Evolutionary conservation across 2,329 filamentous ascomycete genomes (phyloP), one percentile per base, ranked within the genome.

Genomic region (Nigrograna mackinnonii): DNA sequence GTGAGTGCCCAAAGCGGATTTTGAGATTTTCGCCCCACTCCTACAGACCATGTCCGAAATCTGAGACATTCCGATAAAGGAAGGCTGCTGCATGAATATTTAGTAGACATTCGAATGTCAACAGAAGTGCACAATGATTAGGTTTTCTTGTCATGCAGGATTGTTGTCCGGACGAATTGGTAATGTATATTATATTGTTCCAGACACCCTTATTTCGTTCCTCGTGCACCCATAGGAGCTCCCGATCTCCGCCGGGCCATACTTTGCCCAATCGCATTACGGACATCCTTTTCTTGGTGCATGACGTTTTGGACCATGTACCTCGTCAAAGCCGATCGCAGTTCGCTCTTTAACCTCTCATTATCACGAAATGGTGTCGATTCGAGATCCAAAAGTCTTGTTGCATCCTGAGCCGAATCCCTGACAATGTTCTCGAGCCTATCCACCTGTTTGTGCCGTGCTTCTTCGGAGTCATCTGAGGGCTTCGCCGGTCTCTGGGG

Each of bases 351-450:
- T 35, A 86, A 73, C 47, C 80, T 78, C 24, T 79, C 72, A 59
- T 95, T 86, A n/a, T 84, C 85, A 37, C 78, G 82, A 68, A 91
- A 96, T 0, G 92, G 92, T 39, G 84, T 83, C 67, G 91, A 79
- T 58, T 95, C 90, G 65, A 95, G 76, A 35, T 86, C 84, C 63
- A 96, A 72, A 46, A 95, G 67, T 41, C 86, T 77, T 5, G 74
- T 72, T 0, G 86, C 78, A 61, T 96, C 91, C n/a, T 71, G 67
- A 52, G 94, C 87, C 7, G 86, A 70, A 39, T 79, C 73, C 38
- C 72, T 73, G 0, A 82, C 73, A 34, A 85, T 66, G 16, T 73
- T 72, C 54, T 89, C 82, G 9, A 96, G 69, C 22, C 86, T 77
- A 31, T 84, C 79, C 12, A 96, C 67, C 39, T 84, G 84, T 64